Base-by-base conservation (phyloP, 139 green algal genomes). In the Zygnema circumcarinatum region DNA sequence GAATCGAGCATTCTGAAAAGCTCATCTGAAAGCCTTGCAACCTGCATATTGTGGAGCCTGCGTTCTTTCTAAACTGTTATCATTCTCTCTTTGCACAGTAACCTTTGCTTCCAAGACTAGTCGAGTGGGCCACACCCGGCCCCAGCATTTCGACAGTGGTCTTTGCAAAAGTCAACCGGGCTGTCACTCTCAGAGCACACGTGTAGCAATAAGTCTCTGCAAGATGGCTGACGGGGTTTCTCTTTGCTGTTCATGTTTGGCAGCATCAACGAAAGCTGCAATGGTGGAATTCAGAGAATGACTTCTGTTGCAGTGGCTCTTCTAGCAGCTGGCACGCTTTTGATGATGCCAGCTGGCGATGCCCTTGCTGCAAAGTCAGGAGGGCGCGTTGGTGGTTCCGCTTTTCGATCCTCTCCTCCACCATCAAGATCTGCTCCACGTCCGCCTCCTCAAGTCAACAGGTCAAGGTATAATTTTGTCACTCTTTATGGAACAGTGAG, bases 281-380 rank as follows among this genome's bases (percentile, higher is more conserved):
- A 7, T 62, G 47, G 47, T 25, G 47, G 7, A 16, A 62, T 62
- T 7, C 69, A 78, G 11, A 78, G 16, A 41, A 78, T 78, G 69
- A 41, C 16, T 3, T n/a, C 16, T 3, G 16, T 16, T 39, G 35
- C 36, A 25, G 69, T 20, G 11, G 11, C 69, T 41, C 16, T 78
- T 3, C 11, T 41, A 41, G 69, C 69, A 78, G 16, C 69, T 39
- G 69, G 11, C 35, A 16, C 69, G 3, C 35, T 78, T 3, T 41
- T 78, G 16, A 22, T 78, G 69, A 16, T 41, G 35, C 69, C 69
- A 78, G 69, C 69, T 78, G 69, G 69, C 69, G 69, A 78, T 78
- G 69, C 69, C 35, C 7, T 78, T 3, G 69, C 69, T 20, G 69
- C 69, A 78, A 78, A 78, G 69, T 39, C 35, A 25, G 69, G 69